Evolutionary conservation across 2,329 filamentous ascomycete species (phyloP).

Genomic region (Ophiobolus disseminans): DNA sequence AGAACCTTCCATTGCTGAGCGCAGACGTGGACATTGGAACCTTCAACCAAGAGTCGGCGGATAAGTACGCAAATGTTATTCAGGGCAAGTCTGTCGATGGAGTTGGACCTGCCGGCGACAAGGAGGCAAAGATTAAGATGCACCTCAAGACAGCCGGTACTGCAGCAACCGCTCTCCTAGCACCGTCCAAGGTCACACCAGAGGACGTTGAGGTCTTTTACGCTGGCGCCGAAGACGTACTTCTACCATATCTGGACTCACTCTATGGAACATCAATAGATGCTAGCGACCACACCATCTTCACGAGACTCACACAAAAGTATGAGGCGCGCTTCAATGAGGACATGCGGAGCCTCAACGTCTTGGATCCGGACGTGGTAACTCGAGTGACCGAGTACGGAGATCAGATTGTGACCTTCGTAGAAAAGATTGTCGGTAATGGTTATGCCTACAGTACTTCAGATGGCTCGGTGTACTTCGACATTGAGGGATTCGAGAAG

Average conservation of each 20-base stretch:
- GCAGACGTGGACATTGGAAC: constrained; percentile 54
- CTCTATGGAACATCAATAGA: constrained; percentile 64
- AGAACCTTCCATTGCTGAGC: constrained; percentile 67
- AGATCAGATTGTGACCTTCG: constrained; percentile 83
- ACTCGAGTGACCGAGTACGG: constrained; percentile 94
- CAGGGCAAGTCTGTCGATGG: constrained; percentile 63
- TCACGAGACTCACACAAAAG: constrained; percentile 82
- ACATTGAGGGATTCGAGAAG: constrained; percentile 84
- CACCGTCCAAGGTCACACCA: constrained; percentile 35
- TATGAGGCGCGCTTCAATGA: constrained; percentile 89
- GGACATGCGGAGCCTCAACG: constrained; percentile 87
- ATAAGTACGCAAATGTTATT: constrained; percentile 62
- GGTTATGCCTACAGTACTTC: constrained; percentile 78
- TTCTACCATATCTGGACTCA: constrained; percentile 82
- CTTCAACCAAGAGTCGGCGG: constrained; percentile 57
- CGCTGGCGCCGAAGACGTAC: constrained; percentile 68
- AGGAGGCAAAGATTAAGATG: constrained; percentile 89
- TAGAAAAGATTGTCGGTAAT: constrained; percentile 81
- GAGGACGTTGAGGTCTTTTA: constrained; percentile 59
- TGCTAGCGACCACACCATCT: constrained; percentile 73
- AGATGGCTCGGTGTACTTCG: constrained; percentile 92
- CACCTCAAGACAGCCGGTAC: constrained; percentile 71
- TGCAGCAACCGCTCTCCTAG: constrained; percentile 60
- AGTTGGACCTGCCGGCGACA: constrained; percentile 68
- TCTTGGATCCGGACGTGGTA: constrained; percentile 79